These are phyloP conservation scores for Phytopythium helicoides DNA, from an alignment of 352 stramenopile genomes.

Conservation along the genomic window DNA sequence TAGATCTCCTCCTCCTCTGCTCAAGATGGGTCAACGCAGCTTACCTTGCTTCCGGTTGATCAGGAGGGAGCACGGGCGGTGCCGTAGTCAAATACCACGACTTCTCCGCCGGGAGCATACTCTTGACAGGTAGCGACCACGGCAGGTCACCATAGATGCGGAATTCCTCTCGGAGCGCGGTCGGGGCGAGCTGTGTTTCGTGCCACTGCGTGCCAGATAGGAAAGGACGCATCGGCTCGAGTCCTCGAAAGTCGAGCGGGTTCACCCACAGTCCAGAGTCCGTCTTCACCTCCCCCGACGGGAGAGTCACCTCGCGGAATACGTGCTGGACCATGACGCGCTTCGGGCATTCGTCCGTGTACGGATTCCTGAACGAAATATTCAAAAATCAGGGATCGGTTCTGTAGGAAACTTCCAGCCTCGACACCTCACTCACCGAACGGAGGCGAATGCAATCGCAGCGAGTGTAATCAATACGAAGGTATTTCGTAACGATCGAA, in stretches of 20 bases:
- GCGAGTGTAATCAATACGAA: constrained; percentile 34
- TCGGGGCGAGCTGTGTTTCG: constrained; percentile 24
- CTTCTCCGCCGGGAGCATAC: constrained; percentile 63
- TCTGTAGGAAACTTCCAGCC: too few relatives aligned
- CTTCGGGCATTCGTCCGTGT: constrained; percentile 68
- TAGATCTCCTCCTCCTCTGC: too few relatives aligned
- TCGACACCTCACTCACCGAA: constrained; percentile 30
- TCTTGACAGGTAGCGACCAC: constrained; percentile 52
- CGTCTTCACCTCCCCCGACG: constrained; percentile 38
- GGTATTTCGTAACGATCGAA: constrained; percentile 35
- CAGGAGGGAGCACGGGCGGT: constrained; percentile 21
- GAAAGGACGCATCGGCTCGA: constrained; percentile 40
- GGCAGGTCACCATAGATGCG: constrained; percentile 76
- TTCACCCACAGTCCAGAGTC: constrained; percentile 78
- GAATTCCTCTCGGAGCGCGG: constrained; percentile 42
- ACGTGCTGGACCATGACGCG: constrained; percentile 70
- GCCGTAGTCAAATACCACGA: constrained; percentile 66
- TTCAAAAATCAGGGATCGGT: not conserved
- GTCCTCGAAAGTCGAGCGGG: constrained; percentile 63
- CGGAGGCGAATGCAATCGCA: constrained; percentile 40
- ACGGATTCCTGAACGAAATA: constrained; percentile 51
- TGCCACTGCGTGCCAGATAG: constrained; percentile 53
- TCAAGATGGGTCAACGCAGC: constrained; percentile 5
- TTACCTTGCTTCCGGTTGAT: constrained; percentile 28
- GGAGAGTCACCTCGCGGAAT: constrained; percentile 42